A percentile compares a stretch with the other conserved stretches of the same genome.
Evolutionary conservation across 2,329 filamentous ascomycete genomes (phyloP).

Genomic region (Didymella segeticola): DNA sequence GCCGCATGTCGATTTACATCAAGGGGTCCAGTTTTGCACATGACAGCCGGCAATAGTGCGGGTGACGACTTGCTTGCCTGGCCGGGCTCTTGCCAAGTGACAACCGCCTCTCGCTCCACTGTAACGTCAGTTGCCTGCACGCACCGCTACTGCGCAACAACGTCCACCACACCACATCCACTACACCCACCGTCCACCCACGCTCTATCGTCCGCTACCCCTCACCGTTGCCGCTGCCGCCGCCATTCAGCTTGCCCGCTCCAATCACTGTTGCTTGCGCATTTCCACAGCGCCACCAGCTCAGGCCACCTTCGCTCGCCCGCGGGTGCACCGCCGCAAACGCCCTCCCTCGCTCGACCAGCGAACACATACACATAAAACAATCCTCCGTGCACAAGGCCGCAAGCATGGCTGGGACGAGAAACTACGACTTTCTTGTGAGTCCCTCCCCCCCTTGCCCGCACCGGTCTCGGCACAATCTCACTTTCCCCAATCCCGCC

Average conservation of each 20-base stretch:
- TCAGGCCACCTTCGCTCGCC: conserved; percentile 21
- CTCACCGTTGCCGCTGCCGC: conserved; percentile 4
- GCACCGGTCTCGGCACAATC: conserved; percentile 4
- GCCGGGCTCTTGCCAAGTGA: neutral
- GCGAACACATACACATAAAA: conserved; percentile 17
- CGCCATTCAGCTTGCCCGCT: neutral
- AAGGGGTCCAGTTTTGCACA: neutral
- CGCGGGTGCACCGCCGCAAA: conserved; percentile 37
- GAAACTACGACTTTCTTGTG: conserved; percentile 99
- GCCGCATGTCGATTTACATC: neutral
- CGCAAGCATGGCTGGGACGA: conserved; percentile 83
- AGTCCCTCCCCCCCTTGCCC: conserved; percentile 45
- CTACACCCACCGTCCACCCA: neutral
- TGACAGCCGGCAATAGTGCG: conserved; percentile 1
- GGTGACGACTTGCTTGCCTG: neutral
- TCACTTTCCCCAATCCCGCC: conserved; percentile 15
- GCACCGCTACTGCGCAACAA: conserved; percentile 9
- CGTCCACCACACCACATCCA: conserved; percentile 1
- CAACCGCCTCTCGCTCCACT: neutral
- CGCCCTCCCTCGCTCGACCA: conserved; percentile 26
- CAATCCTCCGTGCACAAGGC: conserved; percentile 2
- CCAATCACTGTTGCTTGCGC: conserved; percentile 2
- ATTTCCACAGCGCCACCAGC: conserved; percentile 4
- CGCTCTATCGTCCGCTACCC: neutral
- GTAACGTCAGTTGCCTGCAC: conserved; percentile 13